These are phyloP conservation scores for Leishmania amazonensis DNA, from an alignment of 208 protist species.

Conservation along the genomic window DNA sequence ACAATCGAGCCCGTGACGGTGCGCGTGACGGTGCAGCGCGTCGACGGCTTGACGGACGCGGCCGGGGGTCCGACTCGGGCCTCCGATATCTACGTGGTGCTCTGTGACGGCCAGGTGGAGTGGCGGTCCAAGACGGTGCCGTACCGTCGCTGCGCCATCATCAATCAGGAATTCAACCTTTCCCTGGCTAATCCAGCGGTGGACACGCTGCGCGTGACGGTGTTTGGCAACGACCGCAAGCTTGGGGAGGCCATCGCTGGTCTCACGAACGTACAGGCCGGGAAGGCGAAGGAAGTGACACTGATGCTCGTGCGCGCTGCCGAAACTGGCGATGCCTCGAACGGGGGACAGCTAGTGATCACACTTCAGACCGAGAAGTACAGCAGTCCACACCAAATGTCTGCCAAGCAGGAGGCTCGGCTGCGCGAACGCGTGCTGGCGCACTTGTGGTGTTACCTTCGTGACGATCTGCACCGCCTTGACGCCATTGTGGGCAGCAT, in stretches of 20 bases:
- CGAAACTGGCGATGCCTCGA: conserved; percentile 65
- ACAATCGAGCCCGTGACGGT: conserved; percentile 37
- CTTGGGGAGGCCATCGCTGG: conserved; percentile 65
- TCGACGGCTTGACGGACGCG: conserved; percentile 49
- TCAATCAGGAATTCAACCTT: conserved; percentile 63
- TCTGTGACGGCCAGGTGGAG: conserved; percentile 37
- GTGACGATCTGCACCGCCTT: conserved; percentile 80
- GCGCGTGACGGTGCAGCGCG: conserved; percentile 49
- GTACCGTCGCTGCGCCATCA: conserved; percentile 55
- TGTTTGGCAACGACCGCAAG: conserved; percentile 55
- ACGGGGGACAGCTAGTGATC: conserved; percentile 53
- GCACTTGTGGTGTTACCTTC: conserved; percentile 79
- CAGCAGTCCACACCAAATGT: conserved; percentile 41
- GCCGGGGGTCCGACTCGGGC: conserved; percentile 43
- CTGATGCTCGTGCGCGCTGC: conserved; percentile 70
- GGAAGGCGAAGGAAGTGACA: conserved; percentile 52
- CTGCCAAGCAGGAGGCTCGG: conserved; percentile 34
- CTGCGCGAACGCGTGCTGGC: conserved; percentile 65
- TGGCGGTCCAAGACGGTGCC: conserved; percentile 28
- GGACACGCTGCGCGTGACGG: conserved; percentile 45
- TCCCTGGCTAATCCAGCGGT: conserved; percentile 36
- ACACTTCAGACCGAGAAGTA: conserved; percentile 53
- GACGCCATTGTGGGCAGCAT: conserved; percentile 67
- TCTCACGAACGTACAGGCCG: conserved; percentile 56
- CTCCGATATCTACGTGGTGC: conserved; percentile 54